Percentiles rank a stretch among this genome's conserved stretches.
These are phyloP conservation scores for Colletotrichum navitas DNA, from an alignment of 2,329 filamentous ascomycete genomes.

Conservation along the genomic window DNA sequence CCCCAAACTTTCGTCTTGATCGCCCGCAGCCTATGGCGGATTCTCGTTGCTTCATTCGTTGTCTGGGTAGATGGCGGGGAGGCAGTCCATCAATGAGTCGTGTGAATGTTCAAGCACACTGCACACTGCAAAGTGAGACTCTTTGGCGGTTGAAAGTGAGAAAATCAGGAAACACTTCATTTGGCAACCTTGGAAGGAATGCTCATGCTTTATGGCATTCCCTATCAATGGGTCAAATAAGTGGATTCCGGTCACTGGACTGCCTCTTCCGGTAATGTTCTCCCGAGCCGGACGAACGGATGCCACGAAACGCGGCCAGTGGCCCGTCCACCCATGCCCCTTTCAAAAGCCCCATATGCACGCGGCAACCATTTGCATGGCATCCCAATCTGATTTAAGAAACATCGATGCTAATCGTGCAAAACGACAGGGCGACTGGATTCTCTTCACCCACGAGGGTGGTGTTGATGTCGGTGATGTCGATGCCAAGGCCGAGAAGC, in stretches of 20 bases:
- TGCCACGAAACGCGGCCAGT: slow-evolving; percentile 50
- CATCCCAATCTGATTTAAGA: neutral
- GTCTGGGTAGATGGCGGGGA: slow-evolving; percentile 11
- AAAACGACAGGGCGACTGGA: slow-evolving; percentile 88
- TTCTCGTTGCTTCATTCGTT: slow-evolving; percentile 18
- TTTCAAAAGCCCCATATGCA: slow-evolving; percentile 25
- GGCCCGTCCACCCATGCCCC: slow-evolving; percentile 33
- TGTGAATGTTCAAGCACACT: slow-evolving; percentile 21
- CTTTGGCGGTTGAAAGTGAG: slow-evolving; percentile 16
- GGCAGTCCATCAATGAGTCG: slow-evolving; percentile 35
- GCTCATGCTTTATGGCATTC: slow-evolving; percentile 40
- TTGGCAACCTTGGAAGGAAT: slow-evolving; percentile 34
- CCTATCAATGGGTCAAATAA: slow-evolving; percentile 41
- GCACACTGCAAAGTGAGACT: slow-evolving; percentile 26
- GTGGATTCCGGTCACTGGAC: slow-evolving; percentile 40
- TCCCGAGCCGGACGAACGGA: slow-evolving; percentile 55
- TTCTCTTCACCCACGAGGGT: slow-evolving; percentile 99
- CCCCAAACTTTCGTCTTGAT: slow-evolving; percentile 31
- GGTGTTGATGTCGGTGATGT: slow-evolving; percentile 99
- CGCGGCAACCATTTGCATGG: slow-evolving; percentile 11
- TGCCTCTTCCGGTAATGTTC: slow-evolving; percentile 46
- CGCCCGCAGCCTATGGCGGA: slow-evolving; percentile 13
- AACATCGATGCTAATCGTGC: slow-evolving; percentile 30
- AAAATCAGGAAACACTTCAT: slow-evolving; percentile 21
- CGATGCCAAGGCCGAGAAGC: slow-evolving; percentile 98